Conservation (phyloP, 2,329 filamentous ascomycete species). For the Trichophyton verrucosum region DNA sequence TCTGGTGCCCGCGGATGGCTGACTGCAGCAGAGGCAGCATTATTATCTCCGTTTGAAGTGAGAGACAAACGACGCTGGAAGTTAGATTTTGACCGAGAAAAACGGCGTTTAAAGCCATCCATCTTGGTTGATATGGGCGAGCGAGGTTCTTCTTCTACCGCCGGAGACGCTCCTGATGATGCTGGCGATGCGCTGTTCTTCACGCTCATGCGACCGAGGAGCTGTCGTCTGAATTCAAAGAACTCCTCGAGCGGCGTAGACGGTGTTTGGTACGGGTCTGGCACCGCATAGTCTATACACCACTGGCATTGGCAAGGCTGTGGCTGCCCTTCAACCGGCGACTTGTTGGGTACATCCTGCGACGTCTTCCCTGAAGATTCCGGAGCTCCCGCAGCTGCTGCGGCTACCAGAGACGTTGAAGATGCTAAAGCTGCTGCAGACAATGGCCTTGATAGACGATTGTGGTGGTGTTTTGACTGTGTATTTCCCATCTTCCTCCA, state of each 20-base stretch:
- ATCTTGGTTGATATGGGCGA: slow-evolving; percentile 20
- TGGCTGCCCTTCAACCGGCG: neutral
- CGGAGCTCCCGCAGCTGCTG: neutral
- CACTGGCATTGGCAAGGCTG: neutral
- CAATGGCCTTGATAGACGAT: neutral
- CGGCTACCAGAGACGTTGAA: neutral
- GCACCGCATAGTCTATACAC: neutral
- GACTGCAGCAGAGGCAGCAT: neutral
- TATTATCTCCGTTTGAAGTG: neutral
- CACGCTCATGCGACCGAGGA: slow-evolving; percentile 45
- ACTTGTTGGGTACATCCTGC: neutral
- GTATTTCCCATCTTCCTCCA: neutral
- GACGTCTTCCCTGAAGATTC: neutral
- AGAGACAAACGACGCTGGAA: neutral
- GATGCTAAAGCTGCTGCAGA: neutral
- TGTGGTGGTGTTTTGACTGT: neutral
- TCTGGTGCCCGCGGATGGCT: neutral
- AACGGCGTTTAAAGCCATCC: slow-evolving; percentile 9
- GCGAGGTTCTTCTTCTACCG: neutral
- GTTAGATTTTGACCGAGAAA: slow-evolving; percentile 1
- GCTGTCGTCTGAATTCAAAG: slow-evolving; percentile 29
- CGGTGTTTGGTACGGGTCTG: neutral
- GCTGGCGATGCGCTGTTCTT: slow-evolving; percentile 18
- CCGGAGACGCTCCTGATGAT: neutral
- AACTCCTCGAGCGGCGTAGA: neutral